Evolutionary conservation across 129 eudicot species (phyloP), one percentile per base, ranked within the genome.

Genomic region (Silybum marianum): DNA sequence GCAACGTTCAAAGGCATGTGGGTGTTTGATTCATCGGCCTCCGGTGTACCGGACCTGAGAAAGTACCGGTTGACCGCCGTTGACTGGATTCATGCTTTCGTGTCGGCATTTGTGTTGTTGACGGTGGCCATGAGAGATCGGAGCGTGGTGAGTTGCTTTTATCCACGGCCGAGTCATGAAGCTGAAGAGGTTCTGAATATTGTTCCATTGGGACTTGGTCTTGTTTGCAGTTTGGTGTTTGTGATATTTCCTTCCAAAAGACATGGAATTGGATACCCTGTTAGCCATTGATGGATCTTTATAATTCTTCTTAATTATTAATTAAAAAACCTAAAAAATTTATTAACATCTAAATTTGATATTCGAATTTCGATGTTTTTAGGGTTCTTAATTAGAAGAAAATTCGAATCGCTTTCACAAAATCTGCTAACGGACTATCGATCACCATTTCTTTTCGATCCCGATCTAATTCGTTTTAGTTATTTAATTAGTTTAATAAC

Each of bases 201-300:
- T 25, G 90, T 83, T 62, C 98, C 98, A 0, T 77, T 92, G 60
- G 97, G 97, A 40, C 82, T 92, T 46, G 94, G 98, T 18, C 74
- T 94, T 4, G 65, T 86, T 44, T 90, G 93, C 46, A 89, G 96
- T 75, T 71, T 90, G 89, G 76, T 94, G 88, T 94, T 92, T 82
- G 92, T 94, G 70, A 44, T 89, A 6, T 94, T 94, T 24, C 98
- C 98, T 13, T 87, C 93, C 10, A 87, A 82, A 51, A 86, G 97
- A 65, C 96, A 94, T 79, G 98, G 98, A 4, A 94, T 94, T 80
- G 98, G 98, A 1, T 90, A 87, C 79, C 98, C 98, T n/a, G 91
- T 90, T 1, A 73, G 89, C 66, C 85, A 85, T 80, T 85, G 54
- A 85, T 77, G 39, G 10, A 19, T 23, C 30, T 58, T 58, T 1